phyloP scores from a whole-genome alignment of 306 rosid genomes.

The Bauhinia variegata region DNA sequence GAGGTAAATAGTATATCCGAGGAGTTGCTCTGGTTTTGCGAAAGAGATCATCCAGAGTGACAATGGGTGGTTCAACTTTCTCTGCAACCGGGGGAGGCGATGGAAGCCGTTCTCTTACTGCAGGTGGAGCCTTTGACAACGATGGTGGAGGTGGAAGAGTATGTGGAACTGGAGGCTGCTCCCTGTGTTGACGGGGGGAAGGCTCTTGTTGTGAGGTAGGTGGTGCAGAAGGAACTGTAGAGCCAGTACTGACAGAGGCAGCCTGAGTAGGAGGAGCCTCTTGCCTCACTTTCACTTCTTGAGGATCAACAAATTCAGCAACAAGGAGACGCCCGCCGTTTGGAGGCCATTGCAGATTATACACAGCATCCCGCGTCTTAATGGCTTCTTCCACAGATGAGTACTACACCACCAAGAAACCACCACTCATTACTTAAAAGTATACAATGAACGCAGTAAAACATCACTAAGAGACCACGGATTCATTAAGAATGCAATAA shows the following conservation, averaged over 20 bases:
- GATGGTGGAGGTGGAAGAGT: conserved; percentile 59
- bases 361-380: conserved; percentile 87
- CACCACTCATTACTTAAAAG: conserved; percentile 9
- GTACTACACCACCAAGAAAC: conserved; percentile 59
- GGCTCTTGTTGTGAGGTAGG: conserved; percentile 52
- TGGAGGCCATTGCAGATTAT: conserved; percentile 95
- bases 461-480: background rate
- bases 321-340: conserved; percentile 86
- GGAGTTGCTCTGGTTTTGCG: conserved; percentile 90
- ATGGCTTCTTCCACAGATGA: conserved; percentile 78
- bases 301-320: conserved; percentile 88
- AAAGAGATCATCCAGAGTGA: conserved; percentile 91
- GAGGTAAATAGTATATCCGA: conserved; percentile 89
- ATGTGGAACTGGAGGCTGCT: conserved; percentile 43
- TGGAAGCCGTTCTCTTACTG: conserved; percentile 73
- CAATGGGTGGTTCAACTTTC: conserved; percentile 76
- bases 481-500: background rate
- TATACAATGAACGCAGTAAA: background rate
- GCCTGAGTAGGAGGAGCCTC: conserved; percentile 67
- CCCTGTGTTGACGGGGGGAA: conserved; percentile 49
- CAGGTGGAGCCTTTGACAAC: conserved; percentile 56
- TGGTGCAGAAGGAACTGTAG: conserved; percentile 50
- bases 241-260: conserved; percentile 52
- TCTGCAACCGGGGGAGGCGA: conserved; percentile 78
- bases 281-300: conserved; percentile 72